Evolutionary conservation across 2,329 filamentous ascomycete genomes (phyloP).

Genomic region (Colletotrichum sp.): DNA sequence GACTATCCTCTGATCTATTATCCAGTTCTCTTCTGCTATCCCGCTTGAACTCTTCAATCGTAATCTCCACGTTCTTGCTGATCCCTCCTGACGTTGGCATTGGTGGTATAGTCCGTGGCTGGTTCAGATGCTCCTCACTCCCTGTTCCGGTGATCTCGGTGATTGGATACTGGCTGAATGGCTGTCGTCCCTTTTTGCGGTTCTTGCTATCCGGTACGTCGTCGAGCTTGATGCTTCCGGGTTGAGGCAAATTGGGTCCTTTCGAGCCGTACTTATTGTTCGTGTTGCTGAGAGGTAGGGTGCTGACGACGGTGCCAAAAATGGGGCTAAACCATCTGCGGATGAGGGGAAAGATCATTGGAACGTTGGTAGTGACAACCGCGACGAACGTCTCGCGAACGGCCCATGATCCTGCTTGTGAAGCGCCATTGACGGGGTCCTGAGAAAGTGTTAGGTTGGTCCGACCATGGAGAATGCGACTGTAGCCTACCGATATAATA

Average conservation of each 20-base stretch:
- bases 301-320: background rate
- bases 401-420: constrained; percentile 19
- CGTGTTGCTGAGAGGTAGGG: background rate
- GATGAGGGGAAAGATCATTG: constrained; percentile 15
- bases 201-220: background rate
- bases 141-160: constrained; percentile 3
- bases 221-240: constrained; percentile 11
- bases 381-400: constrained; percentile 24
- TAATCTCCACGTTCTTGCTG: constrained; percentile 15
- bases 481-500: constrained; percentile 29
- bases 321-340: constrained; percentile 12
- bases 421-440: constrained; percentile 16
- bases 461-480: background rate
- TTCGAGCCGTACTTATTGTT: constrained; percentile 1
- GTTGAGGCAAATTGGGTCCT: background rate
- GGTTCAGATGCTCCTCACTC: constrained; percentile 13
- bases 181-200: constrained; percentile 6
- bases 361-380: constrained; percentile 23
- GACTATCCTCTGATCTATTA: background rate
- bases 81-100: background rate
- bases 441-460: background rate
- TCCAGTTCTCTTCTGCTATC: background rate
- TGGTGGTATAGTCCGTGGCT: background rate
- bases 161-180: constrained; percentile 11
- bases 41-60: background rate